phyloP scores from a whole-genome alignment of 2,329 filamentous ascomycete species.

The Chrysoporthe deuterocubensis region DNA sequence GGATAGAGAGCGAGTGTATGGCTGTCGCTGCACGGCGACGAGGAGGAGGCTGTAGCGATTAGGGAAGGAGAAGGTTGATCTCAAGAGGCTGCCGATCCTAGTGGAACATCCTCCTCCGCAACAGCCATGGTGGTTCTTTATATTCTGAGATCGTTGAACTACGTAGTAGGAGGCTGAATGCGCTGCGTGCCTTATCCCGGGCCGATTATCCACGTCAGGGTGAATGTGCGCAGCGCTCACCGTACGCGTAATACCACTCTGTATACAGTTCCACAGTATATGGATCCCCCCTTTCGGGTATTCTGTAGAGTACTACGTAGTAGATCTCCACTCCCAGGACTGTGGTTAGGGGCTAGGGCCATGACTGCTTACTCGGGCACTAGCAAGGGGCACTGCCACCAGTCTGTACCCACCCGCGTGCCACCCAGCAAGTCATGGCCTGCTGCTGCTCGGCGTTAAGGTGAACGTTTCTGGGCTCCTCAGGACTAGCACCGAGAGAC shows the following conservation, averaged over 20 bases:
- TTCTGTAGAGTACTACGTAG: not conserved
- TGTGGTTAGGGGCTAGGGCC: not conserved
- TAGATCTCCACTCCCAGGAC: not conserved
- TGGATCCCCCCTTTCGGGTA: conserved; percentile 1
- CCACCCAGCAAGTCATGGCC: not conserved
- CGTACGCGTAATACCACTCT: not conserved
- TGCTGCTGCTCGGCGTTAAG: not conserved
- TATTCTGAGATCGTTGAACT: not conserved
- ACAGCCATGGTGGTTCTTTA: not conserved
- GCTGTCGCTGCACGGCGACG: not conserved
- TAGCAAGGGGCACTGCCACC: not conserved
- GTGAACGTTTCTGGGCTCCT: not conserved
- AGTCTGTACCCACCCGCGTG: not conserved
- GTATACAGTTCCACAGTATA: not conserved
- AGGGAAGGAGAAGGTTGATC: not conserved
- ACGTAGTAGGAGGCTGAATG: not conserved
- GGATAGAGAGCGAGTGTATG: not conserved
- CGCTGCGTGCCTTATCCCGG: not conserved
- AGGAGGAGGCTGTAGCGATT: not conserved
- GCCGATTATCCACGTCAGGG: not conserved
- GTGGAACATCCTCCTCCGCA: not conserved
- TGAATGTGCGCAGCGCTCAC: not conserved
- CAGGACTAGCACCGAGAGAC: not conserved
- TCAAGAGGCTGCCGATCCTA: not conserved
- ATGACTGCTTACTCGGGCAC: not conserved